Conservation (phyloP, 352 stramenopile genomes). For the Pythium phragmitis region DNA sequence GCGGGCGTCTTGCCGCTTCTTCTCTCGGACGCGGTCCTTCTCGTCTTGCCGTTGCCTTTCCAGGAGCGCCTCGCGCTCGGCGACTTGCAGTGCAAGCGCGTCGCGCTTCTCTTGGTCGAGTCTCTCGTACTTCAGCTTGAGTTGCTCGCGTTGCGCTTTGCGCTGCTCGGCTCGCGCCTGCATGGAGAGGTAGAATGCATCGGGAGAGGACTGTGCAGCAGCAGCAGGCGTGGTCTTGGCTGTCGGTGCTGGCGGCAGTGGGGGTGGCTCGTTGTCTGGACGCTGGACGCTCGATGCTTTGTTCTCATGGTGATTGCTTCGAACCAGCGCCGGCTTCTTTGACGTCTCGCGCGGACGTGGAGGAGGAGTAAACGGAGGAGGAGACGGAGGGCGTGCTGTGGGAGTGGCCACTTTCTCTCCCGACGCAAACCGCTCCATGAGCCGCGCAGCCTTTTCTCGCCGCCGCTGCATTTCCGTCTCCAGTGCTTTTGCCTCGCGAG, state of each 20-base stretch:
- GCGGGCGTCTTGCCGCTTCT: conserved; percentile 37
- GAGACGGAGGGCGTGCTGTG: background rate
- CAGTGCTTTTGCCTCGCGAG: conserved; percentile 32
- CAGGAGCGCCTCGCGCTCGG: conserved; percentile 40
- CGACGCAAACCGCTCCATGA: conserved; percentile 19
- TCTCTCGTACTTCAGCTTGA: conserved; percentile 53
- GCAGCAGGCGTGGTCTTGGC: no score
- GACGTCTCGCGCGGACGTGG: background rate
- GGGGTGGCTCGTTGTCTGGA: no score
- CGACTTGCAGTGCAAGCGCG: conserved; percentile 36
- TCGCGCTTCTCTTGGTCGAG: conserved; percentile 49
- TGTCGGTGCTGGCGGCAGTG: no score
- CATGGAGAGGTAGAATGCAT: conserved; percentile 57
- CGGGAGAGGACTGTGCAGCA: conserved; percentile 13
- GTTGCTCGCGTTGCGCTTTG: conserved; percentile 50
- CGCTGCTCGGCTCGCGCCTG: conserved; percentile 51
- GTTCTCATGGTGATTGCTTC: no score
- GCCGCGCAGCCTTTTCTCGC: conserved; percentile 35
- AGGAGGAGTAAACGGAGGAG: background rate
- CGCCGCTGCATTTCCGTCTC: conserved; percentile 29
- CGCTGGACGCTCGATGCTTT: no score
- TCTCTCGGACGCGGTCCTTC: conserved; percentile 35
- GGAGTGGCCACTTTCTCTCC: background rate
- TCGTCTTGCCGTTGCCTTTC: conserved; percentile 42
- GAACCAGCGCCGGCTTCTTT: background rate